A percentile compares a stretch with the other conserved stretches of the same genome.
phyloP scores from a whole-genome alignment of 176 grass and related monocot genomes.

The Puccinellia tenuiflora region DNA sequence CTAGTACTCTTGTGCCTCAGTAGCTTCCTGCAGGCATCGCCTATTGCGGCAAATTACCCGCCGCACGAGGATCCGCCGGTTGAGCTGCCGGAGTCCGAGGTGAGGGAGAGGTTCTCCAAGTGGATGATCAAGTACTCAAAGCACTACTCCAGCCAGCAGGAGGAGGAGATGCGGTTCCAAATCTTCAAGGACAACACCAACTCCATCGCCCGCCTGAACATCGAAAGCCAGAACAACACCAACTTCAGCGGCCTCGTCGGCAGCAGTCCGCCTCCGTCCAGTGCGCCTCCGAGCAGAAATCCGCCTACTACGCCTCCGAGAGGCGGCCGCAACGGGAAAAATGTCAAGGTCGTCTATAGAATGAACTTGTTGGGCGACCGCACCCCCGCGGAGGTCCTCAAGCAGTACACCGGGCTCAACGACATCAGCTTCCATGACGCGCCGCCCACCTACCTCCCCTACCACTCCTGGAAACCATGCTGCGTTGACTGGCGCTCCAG shows the following conservation, averaged over 20 bases:
- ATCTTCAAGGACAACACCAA: constrained; percentile 18
- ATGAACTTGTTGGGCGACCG: constrained; percentile 34
- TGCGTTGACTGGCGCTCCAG: constrained; percentile 32
- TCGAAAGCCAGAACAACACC: neutral
- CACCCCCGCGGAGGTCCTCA: neutral
- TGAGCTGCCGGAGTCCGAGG: neutral
- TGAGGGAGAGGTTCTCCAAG: constrained; percentile 1
- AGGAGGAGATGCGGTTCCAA: constrained; percentile 17
- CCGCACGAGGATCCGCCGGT: neutral
- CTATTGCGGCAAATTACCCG: neutral
- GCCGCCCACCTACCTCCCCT: neutral
- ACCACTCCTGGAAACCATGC: neutral
- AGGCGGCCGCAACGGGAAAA: no score
- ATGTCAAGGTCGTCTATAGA: no score
- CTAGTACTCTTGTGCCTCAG: neutral
- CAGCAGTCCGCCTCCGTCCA: no score
- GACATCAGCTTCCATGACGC: neutral
- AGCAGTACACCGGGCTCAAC: neutral
- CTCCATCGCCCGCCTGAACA: neutral
- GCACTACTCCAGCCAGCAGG: neutral
- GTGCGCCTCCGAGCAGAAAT: no score
- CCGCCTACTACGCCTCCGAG: no score
- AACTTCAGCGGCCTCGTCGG: neutral
- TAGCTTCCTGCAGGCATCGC: neutral
- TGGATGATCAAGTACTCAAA: neutral